phyloP scores from a whole-genome alignment of 1,284 basidiomycete species.

The Rhizoctonia solani region DNA sequence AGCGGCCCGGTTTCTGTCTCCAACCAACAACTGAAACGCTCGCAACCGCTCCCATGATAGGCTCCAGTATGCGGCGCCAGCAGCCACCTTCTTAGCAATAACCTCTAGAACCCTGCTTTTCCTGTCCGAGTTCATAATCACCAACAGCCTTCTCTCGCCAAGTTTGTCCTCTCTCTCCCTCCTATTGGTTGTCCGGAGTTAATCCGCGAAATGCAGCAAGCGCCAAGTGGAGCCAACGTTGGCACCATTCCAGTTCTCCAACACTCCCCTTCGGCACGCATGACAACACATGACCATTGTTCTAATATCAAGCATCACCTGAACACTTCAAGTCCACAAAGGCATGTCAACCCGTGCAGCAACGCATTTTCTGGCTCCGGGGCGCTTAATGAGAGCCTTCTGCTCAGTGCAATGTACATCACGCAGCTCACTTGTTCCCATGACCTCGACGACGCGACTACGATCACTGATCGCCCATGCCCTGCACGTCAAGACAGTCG shows the following conservation, averaged over 20 bases:
- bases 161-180: background rate
- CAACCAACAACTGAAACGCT: background rate
- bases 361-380: background rate
- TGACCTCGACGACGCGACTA: background rate
- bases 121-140: background rate
- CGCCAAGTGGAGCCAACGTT: constrained; percentile 16
- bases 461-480: background rate
- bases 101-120: background rate
- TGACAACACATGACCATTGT: background rate
- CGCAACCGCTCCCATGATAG: background rate
- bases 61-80: background rate
- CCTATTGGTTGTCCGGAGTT: background rate
- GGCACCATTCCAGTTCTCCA: constrained; percentile 1
- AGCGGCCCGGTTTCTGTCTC: background rate
- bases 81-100: background rate
- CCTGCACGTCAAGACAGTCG: constrained; percentile 6
- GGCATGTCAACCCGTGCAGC: background rate
- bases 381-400: background rate
- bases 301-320: background rate
- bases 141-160: background rate
- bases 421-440: background rate
- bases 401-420: background rate
- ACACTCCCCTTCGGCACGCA: background rate
- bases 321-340: background rate
- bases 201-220: background rate